Evolutionary conservation across 2,329 filamentous ascomycete genomes (phyloP).

Genomic region (Chrysosporium keratinophilum): DNA sequence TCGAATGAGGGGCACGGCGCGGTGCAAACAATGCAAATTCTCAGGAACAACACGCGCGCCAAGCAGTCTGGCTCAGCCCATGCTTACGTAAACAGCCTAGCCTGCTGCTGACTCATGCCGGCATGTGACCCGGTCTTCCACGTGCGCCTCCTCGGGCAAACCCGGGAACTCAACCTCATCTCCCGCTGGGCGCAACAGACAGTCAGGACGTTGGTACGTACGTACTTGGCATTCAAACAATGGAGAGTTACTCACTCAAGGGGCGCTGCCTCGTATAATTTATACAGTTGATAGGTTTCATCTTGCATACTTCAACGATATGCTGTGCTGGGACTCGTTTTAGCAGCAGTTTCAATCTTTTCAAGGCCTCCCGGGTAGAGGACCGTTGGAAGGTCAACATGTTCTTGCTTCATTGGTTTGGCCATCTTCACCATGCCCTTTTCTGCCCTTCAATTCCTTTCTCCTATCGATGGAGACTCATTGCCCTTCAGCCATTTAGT

Average conservation of each 20-base stretch:
- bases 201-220: too few species aligned
- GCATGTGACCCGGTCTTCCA: not conserved
- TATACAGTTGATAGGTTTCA: too few species aligned
- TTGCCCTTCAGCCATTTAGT: conserved; percentile 36
- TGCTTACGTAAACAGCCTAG: not conserved
- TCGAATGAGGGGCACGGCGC: conserved; percentile 8
- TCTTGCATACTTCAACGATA: too few species aligned
- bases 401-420: conserved; percentile 8
- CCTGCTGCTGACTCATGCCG: not conserved
- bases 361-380: too few species aligned
- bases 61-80: not conserved
- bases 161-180: too few species aligned
- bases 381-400: not conserved
- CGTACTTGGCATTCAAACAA: too few species aligned
- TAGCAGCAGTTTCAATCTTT: too few species aligned
- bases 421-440: conserved; percentile 24
- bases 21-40: conserved; percentile 11
- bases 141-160: too few species aligned
- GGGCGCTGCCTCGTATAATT: too few species aligned
- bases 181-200: too few species aligned
- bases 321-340: too few species aligned
- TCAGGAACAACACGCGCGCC: conserved; percentile 8
- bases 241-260: too few species aligned
- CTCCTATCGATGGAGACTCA: conserved; percentile 35
- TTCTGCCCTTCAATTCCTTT: conserved; percentile 32